Percentiles rank a stretch among this genome's conserved stretches.
phyloP scores from a whole-genome alignment of 1,284 basidiomycete species.

The Lignosus rhinocerotis region DNA sequence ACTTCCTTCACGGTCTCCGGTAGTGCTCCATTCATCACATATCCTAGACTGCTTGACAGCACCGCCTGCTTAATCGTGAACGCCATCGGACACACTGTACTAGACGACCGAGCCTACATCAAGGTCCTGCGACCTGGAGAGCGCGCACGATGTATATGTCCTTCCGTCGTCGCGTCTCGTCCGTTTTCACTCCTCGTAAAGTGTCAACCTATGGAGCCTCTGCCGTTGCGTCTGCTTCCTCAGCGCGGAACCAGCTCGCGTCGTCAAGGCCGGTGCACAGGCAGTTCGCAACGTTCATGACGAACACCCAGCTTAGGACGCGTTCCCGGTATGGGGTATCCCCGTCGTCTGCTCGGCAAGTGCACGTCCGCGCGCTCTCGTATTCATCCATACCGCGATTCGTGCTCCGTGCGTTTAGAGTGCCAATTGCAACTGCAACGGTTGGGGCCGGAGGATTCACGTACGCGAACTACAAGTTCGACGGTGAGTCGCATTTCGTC shows the following conservation, averaged over 20 bases:
- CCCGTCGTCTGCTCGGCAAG: constrained; percentile 50
- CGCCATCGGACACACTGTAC: neutral
- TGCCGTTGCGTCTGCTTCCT: constrained; percentile 9
- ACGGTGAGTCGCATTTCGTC: constrained; percentile 59
- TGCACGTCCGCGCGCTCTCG: constrained; percentile 77
- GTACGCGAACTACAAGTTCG: constrained; percentile 93
- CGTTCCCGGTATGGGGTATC: constrained; percentile 47
- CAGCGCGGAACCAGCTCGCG: constrained; percentile 36
- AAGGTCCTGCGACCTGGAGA: constrained; percentile 5
- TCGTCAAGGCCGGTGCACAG: constrained; percentile 48
- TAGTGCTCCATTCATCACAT: neutral
- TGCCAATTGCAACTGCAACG: constrained; percentile 83
- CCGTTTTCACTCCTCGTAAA: constrained; percentile 42
- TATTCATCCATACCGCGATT: constrained; percentile 84
- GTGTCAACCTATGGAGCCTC: constrained; percentile 49
- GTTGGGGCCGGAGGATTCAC: constrained; percentile 88
- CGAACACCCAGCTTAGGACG: constrained; percentile 41
- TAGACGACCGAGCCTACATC: neutral
- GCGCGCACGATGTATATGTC: constrained; percentile 43
- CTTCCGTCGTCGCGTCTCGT: constrained; percentile 42
- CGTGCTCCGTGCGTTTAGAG: constrained; percentile 79
- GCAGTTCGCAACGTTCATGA: constrained; percentile 58
- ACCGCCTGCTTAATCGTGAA: neutral
- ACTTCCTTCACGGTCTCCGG: neutral
- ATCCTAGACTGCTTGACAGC: neutral